Percentiles rank a stretch among this genome's conserved stretches.
Evolutionary conservation across 1,284 basidiomycete species (phyloP).

Genomic region (Ustilago bromivora): DNA sequence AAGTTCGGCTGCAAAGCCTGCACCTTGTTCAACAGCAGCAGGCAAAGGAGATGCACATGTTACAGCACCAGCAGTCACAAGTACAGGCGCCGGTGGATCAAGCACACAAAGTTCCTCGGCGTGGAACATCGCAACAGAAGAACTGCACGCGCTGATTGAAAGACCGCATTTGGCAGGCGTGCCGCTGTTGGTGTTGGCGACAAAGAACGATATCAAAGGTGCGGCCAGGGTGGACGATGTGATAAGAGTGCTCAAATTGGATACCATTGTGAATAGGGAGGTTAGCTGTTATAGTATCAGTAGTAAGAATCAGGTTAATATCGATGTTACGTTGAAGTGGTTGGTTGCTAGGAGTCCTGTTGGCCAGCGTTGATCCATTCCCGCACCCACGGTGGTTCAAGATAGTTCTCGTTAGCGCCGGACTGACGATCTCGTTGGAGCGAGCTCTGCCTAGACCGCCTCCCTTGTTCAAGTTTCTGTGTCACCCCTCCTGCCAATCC

Average conservation of each 20-base stretch:
- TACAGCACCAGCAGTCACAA: conserved; percentile 4
- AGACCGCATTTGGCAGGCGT: conserved; percentile 81
- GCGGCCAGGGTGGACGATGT: conserved; percentile 87
- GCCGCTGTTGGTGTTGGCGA: conserved; percentile 91
- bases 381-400: too few relatives aligned
- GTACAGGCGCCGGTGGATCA: not conserved
- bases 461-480: not conserved
- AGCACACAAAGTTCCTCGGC: conserved; percentile 25
- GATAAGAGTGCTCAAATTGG: conserved; percentile 79
- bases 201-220: conserved; percentile 90
- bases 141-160: conserved; percentile 85
- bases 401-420: too few relatives aligned
- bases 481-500: not conserved
- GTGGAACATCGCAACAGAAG: conserved; percentile 80
- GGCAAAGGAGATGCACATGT: conserved; percentile 9
- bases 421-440: too few relatives aligned
- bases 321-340: conserved; percentile 75
- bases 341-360: conserved; percentile 66
- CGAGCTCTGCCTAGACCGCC: not conserved
- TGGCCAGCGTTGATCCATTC: conserved; percentile 30
- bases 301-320: conserved; percentile 90
- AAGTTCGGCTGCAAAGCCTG: conserved; percentile 6
- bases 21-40: conserved; percentile 12
- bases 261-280: conserved; percentile 76
- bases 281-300: conserved; percentile 73